Evolutionary conservation across 192 early-diverging fungal species (phyloP).

Genomic region (Diversispora eburnea): DNA sequence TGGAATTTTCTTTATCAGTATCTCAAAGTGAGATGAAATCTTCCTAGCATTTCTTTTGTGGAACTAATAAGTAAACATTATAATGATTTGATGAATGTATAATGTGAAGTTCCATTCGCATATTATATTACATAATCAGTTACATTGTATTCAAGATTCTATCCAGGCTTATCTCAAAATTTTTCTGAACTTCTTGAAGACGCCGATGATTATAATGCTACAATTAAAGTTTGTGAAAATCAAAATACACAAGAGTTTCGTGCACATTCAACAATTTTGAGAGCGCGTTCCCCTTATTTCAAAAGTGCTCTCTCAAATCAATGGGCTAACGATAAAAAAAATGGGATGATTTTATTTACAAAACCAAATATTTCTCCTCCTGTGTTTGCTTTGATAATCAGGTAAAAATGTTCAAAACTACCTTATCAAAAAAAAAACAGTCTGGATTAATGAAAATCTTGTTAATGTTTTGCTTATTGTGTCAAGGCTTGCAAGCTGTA

Average conservation of each 20-base stretch:
- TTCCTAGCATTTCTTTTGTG: too few relatives aligned
- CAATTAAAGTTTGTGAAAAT: slow-evolving; percentile 6
- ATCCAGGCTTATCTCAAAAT: neutral
- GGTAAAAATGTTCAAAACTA: slow-evolving; percentile 15
- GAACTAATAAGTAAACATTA: too few relatives aligned
- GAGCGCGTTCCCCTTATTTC: slow-evolving; percentile 13
- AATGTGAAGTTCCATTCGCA: too few relatives aligned
- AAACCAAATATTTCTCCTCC: slow-evolving; percentile 28
- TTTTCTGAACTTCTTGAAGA: slow-evolving; percentile 17
- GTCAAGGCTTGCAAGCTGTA: neutral
- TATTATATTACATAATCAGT: too few relatives aligned
- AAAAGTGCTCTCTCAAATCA: neutral
- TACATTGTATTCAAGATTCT: neutral
- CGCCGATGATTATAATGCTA: slow-evolving; percentile 21
- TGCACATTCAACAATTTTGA: slow-evolving; percentile 12
- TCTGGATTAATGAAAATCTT: slow-evolving; percentile 10
- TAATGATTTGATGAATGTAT: too few relatives aligned
- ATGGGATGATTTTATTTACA: slow-evolving; percentile 7
- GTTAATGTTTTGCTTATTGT: neutral
- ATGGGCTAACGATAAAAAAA: slow-evolving; percentile 1
- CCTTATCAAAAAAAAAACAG: slow-evolving; percentile 7
- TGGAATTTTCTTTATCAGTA: too few relatives aligned
- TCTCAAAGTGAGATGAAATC: too few relatives aligned
- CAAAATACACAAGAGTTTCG: slow-evolving; percentile 3
- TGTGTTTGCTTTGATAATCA: slow-evolving; percentile 19